Evolutionary conservation across 2,329 filamentous ascomycete species (phyloP), one percentile per base, ranked within the genome.

Genomic region (Paecilomyces niveus): DNA sequence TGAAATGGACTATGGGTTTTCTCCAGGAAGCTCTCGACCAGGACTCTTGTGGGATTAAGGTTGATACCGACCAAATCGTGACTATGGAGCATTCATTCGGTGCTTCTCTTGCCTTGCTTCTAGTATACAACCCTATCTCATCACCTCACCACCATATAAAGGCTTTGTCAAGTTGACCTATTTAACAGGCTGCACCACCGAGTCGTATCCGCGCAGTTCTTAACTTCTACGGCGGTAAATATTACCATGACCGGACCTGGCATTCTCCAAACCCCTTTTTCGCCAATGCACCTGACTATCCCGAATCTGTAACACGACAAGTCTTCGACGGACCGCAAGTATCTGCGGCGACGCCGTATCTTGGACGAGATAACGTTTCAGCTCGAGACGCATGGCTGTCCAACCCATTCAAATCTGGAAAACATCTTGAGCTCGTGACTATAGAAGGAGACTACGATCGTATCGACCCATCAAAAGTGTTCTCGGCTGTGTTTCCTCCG

Each of bases 151-250:
- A 13, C 22, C 22, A 22, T 22, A 22, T 22, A 3, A 22, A 22
- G 22, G 22, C 22, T 22, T 22, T 22, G 22, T 22, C 3, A 22
- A 22, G 22, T 3, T 22, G 22, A 22, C 22, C 22, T 22, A 2
- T 22, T 22, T 22, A 22, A 22, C 22, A 22, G 22, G 22, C 22
- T 22, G 22, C 22, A 22, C 3, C 22, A 22, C 22, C 22, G 22
- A 22, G 22, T 22, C n/a, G 22, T 22, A 18, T 56, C 22, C n/a
- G 22, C 13, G 54, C 54, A 0, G 39, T 29, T 9, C 54, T 56
- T 7, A 21, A 56, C n/a, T 56, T 56, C 35, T 56, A 56, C 35
- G 6, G 21, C n/a, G 32, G 33, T 11, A 56, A 51, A 51, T 56
- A 56, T 26, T 49, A 13, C 26, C n/a, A 13, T 8, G 54, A 56